A percentile compares a stretch with the other conserved stretches of the same genome.
These are phyloP conservation scores for Yamadazyma diddensiae DNA, from an alignment of 1,139 yeast species.

Conservation along the genomic window DNA sequence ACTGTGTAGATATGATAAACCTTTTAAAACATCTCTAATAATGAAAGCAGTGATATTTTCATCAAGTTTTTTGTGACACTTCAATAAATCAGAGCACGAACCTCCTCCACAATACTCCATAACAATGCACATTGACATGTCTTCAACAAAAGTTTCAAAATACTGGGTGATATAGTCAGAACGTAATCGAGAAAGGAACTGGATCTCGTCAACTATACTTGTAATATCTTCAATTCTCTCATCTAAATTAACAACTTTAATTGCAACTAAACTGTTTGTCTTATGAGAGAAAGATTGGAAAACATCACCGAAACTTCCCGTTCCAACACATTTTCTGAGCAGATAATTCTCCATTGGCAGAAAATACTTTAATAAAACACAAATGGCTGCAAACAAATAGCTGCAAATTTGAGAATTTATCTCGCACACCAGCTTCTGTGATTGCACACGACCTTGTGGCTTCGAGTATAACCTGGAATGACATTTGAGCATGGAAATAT, in stretches of 20 bases:
- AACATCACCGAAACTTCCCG: slow-evolving; percentile 87
- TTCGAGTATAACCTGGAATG: no score
- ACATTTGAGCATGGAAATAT: no score
- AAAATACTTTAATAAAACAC: no score
- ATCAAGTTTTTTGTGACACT: slow-evolving; percentile 46
- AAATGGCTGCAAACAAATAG: slow-evolving; percentile 1
- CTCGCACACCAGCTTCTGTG: no score
- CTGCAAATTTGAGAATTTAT: slow-evolving; percentile 2
- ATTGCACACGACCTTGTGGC: no score
- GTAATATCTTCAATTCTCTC: slow-evolving; percentile 67
- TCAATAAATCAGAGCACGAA: slow-evolving; percentile 73
- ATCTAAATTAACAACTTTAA: slow-evolving; percentile 76
- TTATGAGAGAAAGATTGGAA: slow-evolving; percentile 53
- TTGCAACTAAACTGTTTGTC: slow-evolving; percentile 53
- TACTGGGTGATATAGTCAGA: slow-evolving; percentile 67
- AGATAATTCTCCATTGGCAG: slow-evolving; percentile 31
- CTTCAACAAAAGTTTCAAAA: slow-evolving; percentile 59
- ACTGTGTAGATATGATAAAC: slow-evolving; percentile 68
- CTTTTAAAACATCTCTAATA: slow-evolving; percentile 56
- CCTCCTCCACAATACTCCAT: slow-evolving; percentile 96
- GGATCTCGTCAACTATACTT: slow-evolving; percentile 70
- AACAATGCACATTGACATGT: slow-evolving; percentile 75
- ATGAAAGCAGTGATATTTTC: slow-evolving; percentile 62
- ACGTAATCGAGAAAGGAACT: slow-evolving; percentile 60
- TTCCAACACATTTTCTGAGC: slow-evolving; percentile 63